Percentiles rank a stretch among this genome's conserved stretches.
These are phyloP conservation scores for Candida glaebosa DNA, from an alignment of 805 yeast genomes.

Conservation along the genomic window DNA sequence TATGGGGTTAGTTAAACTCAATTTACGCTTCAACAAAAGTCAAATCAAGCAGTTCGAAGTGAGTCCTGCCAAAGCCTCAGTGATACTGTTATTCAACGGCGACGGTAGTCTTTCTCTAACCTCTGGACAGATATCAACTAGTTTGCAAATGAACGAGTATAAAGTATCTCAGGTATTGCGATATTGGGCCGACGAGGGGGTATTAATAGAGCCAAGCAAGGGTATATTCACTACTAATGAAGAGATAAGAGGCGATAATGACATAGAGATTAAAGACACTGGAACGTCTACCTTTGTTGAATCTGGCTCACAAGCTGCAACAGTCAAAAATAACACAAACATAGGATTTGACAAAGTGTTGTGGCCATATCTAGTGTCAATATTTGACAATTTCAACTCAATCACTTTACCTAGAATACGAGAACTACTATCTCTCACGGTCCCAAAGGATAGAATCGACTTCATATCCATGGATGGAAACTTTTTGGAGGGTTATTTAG, in stretches of 20 bases:
- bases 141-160: slow-evolving; percentile 42
- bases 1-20: slow-evolving; percentile 60
- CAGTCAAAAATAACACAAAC: slow-evolving; percentile 20
- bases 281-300: not conserved
- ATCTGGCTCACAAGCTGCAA: slow-evolving; percentile 3
- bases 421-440: slow-evolving; percentile 50
- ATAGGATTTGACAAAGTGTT: not conserved
- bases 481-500: slow-evolving; percentile 42
- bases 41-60: slow-evolving; percentile 41
- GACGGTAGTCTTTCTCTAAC: slow-evolving; percentile 26
- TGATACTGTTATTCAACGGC: slow-evolving; percentile 48
- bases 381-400: slow-evolving; percentile 55
- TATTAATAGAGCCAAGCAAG: slow-evolving; percentile 41
- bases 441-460: slow-evolving; percentile 44
- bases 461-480: slow-evolving; percentile 34
- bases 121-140: slow-evolving; percentile 26
- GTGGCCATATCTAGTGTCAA: slow-evolving; percentile 51
- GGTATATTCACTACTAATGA: slow-evolving; percentile 40
- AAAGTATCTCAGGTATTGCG: slow-evolving; percentile 34
- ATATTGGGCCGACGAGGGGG: slow-evolving; percentile 65
- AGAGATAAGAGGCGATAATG: slow-evolving; percentile 5
- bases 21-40: slow-evolving; percentile 46
- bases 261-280: not conserved
- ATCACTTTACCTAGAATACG: slow-evolving; percentile 49
- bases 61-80: slow-evolving; percentile 66